Percentiles rank a stretch among this genome's conserved stretches.
phyloP scores from a whole-genome alignment of 306 rosid species.

The Lupinus albus region DNA sequence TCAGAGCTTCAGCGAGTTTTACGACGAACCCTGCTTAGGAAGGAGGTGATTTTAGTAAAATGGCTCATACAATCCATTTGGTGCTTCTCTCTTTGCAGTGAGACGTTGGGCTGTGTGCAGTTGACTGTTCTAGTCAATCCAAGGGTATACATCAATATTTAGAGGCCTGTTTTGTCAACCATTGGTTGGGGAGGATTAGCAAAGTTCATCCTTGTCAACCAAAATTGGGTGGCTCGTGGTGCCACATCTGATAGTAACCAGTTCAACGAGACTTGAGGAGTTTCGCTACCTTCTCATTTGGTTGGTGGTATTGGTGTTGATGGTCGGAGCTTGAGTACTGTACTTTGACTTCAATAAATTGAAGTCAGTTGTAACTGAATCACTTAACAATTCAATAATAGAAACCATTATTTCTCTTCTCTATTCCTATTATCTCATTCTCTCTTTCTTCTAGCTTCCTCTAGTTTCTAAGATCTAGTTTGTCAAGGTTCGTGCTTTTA shows the following conservation, averaged over 20 bases:
- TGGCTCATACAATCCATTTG: not conserved
- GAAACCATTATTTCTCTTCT: no score
- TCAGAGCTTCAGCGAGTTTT: not conserved
- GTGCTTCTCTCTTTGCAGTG: not conserved
- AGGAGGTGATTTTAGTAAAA: not conserved
- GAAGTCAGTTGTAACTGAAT: no score
- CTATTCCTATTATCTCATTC: no score
- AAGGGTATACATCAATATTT: not conserved
- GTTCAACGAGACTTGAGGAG: no score
- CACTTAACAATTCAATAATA: no score
- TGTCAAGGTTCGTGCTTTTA: no score
- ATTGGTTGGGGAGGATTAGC: not conserved
- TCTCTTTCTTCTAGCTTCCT: no score
- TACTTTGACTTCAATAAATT: no score
- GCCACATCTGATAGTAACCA: not conserved
- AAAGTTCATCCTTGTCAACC: not conserved
- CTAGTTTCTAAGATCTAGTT: no score
- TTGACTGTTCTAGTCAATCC: not conserved
- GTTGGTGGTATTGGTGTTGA: no score
- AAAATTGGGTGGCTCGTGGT: not conserved
- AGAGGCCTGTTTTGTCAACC: not conserved
- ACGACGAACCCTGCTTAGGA: not conserved
- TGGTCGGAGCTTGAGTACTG: no score
- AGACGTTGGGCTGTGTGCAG: not conserved
- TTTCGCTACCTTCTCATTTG: no score